phyloP scores from a whole-genome alignment of 139 green algal species.

The Tetraselmis striata region DNA sequence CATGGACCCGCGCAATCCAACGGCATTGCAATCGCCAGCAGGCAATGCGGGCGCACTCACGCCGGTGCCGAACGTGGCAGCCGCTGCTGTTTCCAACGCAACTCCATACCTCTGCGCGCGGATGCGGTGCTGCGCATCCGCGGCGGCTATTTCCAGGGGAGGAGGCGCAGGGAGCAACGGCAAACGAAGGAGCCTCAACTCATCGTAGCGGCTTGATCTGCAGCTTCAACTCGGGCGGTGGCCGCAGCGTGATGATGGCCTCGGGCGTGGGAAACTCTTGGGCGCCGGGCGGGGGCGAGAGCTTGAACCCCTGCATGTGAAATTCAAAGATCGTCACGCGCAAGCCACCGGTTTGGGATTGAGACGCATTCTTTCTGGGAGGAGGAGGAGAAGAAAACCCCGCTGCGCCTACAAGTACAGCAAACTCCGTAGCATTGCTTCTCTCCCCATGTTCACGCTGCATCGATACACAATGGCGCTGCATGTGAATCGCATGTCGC shows the following conservation, averaged over 20 bases:
- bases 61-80: no score
- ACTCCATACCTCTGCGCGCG: no score
- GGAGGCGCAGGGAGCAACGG: no score
- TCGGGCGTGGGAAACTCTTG: conserved; percentile 38
- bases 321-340: no score
- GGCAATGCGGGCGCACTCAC: no score
- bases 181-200: not conserved
- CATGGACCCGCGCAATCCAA: no score
- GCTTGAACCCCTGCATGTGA: conserved; percentile 21
- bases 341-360: not conserved
- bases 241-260: conserved; percentile 66
- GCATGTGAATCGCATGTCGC: not conserved
- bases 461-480: not conserved
- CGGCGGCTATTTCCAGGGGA: no score
- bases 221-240: conserved; percentile 5
- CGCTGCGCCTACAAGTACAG: not conserved
- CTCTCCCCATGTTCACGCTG: not conserved
- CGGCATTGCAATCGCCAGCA: no score
- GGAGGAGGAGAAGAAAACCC: not conserved
- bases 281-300: conserved; percentile 26
- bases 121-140: no score
- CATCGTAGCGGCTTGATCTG: not conserved
- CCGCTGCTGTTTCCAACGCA: no score
- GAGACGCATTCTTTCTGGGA: not conserved
- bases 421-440: not conserved